Conservation (phyloP, 495 filamentous ascomycete species). For the Neurospora africana region DNA sequence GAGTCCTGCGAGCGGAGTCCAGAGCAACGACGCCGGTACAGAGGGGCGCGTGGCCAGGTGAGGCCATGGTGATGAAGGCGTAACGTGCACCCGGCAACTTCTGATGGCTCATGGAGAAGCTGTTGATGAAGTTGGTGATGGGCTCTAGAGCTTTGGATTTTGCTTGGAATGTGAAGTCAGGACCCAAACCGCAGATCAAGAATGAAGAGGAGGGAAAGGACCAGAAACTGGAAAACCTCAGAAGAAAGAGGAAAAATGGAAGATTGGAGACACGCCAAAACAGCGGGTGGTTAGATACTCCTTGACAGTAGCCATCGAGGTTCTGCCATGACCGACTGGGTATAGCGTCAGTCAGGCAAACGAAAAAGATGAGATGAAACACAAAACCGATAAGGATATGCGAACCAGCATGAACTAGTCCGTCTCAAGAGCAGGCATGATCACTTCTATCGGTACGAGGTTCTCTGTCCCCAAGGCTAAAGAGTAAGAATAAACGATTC, state of each 20-base stretch:
- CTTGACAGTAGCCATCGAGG: neutral
- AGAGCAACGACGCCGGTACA: neutral
- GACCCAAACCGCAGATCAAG: neutral
- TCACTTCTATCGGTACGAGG: neutral
- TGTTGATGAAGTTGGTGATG: neutral
- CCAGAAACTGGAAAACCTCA: neutral
- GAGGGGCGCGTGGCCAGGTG: neutral
- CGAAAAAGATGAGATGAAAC: neutral
- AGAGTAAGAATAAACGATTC: too few relatives aligned
- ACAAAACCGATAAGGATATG: neutral
- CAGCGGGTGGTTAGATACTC: neutral
- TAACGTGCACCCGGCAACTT: neutral
- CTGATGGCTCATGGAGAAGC: too few relatives aligned
- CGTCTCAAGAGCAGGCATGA: neutral
- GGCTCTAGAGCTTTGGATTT: neutral
- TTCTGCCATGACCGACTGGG: neutral
- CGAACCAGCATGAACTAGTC: neutral
- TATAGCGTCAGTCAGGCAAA: too few relatives aligned
- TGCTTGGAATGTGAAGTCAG: neutral
- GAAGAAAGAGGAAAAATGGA: neutral
- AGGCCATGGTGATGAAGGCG: neutral
- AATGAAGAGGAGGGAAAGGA: neutral
- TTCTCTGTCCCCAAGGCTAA: too few relatives aligned
- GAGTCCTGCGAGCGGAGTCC: neutral
- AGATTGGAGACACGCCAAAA: neutral